phyloP scores from a whole-genome alignment of 306 rosid genomes.

The Fragaria nilgerrensis region DNA sequence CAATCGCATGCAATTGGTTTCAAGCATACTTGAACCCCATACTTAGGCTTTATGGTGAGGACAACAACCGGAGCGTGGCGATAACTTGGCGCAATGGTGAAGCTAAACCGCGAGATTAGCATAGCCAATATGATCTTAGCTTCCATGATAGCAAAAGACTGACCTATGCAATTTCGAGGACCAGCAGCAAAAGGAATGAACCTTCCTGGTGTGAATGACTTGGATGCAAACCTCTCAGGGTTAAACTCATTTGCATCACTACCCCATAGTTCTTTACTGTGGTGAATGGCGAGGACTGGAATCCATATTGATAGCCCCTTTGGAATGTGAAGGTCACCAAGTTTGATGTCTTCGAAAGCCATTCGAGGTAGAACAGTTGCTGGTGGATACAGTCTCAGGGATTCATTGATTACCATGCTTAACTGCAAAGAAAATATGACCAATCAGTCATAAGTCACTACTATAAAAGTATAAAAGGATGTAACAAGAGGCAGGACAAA shows the following conservation, averaged over 20 bases:
- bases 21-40: constrained; percentile 87
- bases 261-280: constrained; percentile 83
- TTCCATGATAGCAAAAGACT: constrained; percentile 88
- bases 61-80: constrained; percentile 90
- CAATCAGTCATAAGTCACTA: not conserved
- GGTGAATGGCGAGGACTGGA: constrained; percentile 95
- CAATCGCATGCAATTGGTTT: constrained; percentile 39
- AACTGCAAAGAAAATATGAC: constrained; percentile 41
- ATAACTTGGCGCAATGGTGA: constrained; percentile 61
- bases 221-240: constrained; percentile 80
- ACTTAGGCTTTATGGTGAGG: constrained; percentile 86
- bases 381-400: constrained; percentile 89
- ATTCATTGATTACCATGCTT: constrained; percentile 92
- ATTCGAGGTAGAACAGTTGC: constrained; percentile 89
- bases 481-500: not conserved
- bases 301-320: constrained; percentile 95
- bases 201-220: constrained; percentile 58
- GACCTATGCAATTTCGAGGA: constrained; percentile 89
- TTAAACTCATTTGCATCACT: constrained; percentile 90
- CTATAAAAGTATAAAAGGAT: not conserved
- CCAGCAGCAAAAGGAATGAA: constrained; percentile 87
- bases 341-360: constrained; percentile 77
- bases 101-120: constrained; percentile 68
- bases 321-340: constrained; percentile 83
- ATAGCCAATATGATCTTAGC: constrained; percentile 86